Conservation (phyloP, 768 basidiomycete species). For the Mycena rebaudengoi region DNA sequence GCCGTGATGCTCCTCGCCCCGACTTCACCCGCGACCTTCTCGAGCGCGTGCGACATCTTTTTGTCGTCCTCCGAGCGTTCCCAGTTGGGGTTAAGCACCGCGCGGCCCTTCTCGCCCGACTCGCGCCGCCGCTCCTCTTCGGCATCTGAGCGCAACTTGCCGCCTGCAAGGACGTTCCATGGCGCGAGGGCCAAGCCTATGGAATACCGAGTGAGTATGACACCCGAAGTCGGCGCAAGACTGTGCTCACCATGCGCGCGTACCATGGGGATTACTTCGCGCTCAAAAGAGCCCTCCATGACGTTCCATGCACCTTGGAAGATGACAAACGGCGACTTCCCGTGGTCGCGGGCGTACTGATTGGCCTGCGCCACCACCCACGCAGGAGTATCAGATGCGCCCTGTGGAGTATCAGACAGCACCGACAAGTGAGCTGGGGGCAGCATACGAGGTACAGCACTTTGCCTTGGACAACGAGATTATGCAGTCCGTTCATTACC, state of each 20-base stretch:
- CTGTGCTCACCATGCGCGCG: constrained; percentile 4
- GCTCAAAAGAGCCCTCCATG: constrained; percentile 49
- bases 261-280: constrained; percentile 52
- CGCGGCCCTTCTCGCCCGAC: constrained; percentile 42
- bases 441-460: constrained; percentile 47
- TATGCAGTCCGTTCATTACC: constrained; percentile 54
- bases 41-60: constrained; percentile 42
- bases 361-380: constrained; percentile 39
- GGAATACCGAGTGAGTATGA: background rate
- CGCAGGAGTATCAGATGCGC: constrained; percentile 35
- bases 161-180: constrained; percentile 6
- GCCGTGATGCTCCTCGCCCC: constrained; percentile 45
- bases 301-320: constrained; percentile 51
- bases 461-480: constrained; percentile 52
- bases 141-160: constrained; percentile 16
- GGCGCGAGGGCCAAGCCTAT: constrained; percentile 24
- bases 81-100: constrained; percentile 21
- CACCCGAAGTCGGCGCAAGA: background rate
- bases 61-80: constrained; percentile 30
- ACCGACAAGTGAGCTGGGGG: background rate
- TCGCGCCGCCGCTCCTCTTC: constrained; percentile 37
- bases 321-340: constrained; percentile 52
- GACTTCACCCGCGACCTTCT: constrained; percentile 48
- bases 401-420: constrained; percentile 11
- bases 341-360: constrained; percentile 50